Conservation (phyloP, 83 land plant genomes). For the Larix sibirica region DNA sequence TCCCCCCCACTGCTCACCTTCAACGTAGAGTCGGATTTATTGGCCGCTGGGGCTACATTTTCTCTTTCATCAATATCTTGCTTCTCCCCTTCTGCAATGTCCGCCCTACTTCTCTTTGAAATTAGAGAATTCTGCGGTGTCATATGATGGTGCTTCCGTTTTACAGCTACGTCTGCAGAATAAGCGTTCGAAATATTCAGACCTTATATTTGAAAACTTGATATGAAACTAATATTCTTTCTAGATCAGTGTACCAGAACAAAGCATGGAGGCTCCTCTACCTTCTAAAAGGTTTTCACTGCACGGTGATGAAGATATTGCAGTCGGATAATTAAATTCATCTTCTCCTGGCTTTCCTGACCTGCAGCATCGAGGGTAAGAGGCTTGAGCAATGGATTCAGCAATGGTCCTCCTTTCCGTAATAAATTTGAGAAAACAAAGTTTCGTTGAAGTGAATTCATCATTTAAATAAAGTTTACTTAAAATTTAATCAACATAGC, state of each 20-base stretch:
- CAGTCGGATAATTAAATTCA: background rate
- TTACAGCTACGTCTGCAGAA: background rate
- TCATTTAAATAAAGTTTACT: too few species aligned
- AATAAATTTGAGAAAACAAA: too few species aligned
- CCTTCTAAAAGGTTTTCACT: background rate
- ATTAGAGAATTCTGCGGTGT: background rate
- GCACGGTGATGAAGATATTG: background rate
- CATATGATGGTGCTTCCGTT: slow-evolving; percentile 8
- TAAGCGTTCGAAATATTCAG: background rate
- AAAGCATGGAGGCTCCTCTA: slow-evolving; percentile 8
- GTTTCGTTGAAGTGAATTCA: too few species aligned
- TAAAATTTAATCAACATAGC: too few species aligned
- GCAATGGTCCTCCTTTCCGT: too few species aligned
- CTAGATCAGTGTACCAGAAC: too few species aligned
- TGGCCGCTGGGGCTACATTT: slow-evolving; percentile 8
- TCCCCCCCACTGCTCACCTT: slow-evolving; percentile 11
- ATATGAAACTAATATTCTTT: background rate
- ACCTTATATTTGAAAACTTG: background rate
- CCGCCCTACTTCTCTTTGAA: background rate
- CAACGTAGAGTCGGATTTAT: background rate
- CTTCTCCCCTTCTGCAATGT: background rate
- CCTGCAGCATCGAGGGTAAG: background rate
- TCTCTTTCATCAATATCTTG: background rate
- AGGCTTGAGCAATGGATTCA: too few species aligned
- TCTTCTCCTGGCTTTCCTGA: slow-evolving; percentile 1